Conservation (phyloP, 164 flowering plant species). For the Brasenia schreberi region DNA sequence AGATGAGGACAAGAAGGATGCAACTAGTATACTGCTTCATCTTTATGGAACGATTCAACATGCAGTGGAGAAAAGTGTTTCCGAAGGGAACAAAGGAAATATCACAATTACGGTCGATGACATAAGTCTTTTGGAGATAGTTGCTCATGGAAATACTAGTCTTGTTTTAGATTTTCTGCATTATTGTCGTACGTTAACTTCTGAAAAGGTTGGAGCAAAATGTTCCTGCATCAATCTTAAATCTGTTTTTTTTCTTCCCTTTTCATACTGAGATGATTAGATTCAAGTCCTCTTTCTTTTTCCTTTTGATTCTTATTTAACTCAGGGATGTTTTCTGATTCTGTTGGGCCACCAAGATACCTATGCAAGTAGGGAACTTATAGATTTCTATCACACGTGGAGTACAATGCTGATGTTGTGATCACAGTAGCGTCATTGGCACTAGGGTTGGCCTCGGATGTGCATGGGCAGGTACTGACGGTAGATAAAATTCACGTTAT, state of each 20-base stretch:
- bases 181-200: constrained; percentile 69
- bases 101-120: constrained; percentile 71
- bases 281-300: not conserved
- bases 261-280: not conserved
- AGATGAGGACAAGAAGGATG: constrained; percentile 23
- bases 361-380: constrained; percentile 33
- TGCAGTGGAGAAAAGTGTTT: constrained; percentile 22
- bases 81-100: constrained; percentile 15
- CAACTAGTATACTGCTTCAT: constrained; percentile 31
- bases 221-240: not conserved
- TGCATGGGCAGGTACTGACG: constrained; percentile 78
- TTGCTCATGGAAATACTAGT: constrained; percentile 45
- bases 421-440: constrained; percentile 67
- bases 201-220: constrained; percentile 45
- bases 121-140: constrained; percentile 74
- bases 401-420: constrained; percentile 56
- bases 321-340: constrained; percentile 59
- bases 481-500: too few species aligned
- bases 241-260: not conserved
- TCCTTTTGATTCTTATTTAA: constrained; percentile 2
- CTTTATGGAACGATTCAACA: constrained; percentile 50
- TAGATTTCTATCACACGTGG: constrained; percentile 37
- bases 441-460: constrained; percentile 80
- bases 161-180: constrained; percentile 68
- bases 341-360: constrained; percentile 63